These are phyloP conservation scores for Phlebiopsis flavidoalba DNA, from an alignment of 768 basidiomycete genomes.

Conservation along the genomic window DNA sequence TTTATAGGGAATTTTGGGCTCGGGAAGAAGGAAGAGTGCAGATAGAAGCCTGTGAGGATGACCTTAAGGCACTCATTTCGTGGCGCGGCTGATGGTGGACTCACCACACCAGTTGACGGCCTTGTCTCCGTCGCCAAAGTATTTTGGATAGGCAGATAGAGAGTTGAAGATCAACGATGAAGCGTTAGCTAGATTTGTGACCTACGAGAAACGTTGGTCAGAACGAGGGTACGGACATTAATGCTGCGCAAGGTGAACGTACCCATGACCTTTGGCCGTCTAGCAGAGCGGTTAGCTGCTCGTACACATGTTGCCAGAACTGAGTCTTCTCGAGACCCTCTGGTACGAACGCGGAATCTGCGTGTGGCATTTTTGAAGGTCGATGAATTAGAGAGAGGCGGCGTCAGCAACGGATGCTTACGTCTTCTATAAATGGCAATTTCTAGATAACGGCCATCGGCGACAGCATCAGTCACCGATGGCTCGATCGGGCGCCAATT, in stretches of 20 bases:
- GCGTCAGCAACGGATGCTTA: not conserved
- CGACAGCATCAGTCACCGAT: not conserved
- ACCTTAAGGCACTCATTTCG: constrained; percentile 21
- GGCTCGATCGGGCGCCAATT: not conserved
- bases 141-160: constrained; percentile 57
- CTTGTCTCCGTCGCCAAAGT: constrained; percentile 59
- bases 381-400: not conserved
- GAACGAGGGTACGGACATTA: not conserved
- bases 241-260: constrained; percentile 15
- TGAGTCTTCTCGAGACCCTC: constrained; percentile 61
- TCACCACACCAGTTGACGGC: constrained; percentile 94
- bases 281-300: constrained; percentile 57
- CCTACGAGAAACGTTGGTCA: constrained; percentile 32
- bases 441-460: not conserved
- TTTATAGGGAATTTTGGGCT: constrained; percentile 25
- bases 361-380: constrained; percentile 65
- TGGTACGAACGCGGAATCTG: constrained; percentile 75
- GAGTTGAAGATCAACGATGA: constrained; percentile 78
- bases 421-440: not conserved
- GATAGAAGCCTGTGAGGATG: constrained; percentile 70
- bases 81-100: constrained; percentile 24
- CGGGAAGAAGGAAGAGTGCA: constrained; percentile 63
- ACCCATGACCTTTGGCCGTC: constrained; percentile 79
- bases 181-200: constrained; percentile 85
- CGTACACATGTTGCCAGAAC: constrained; percentile 76